These are phyloP conservation scores for Lasiosphaeriaceae sp. DNA, from an alignment of 495 filamentous ascomycete species.

Conservation along the genomic window DNA sequence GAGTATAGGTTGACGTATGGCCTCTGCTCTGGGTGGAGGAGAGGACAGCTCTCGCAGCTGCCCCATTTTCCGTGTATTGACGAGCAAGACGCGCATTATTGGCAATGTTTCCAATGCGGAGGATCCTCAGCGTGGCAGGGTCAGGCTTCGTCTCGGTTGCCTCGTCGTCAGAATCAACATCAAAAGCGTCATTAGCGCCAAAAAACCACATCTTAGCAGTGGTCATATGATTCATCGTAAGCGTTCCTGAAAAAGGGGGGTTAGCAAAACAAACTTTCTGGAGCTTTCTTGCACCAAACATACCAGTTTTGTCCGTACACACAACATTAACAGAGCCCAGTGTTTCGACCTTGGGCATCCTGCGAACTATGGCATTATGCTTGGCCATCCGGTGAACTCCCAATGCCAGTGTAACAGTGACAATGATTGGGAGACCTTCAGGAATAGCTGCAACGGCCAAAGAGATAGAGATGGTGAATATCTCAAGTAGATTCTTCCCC, in stretches of 20 bases:
- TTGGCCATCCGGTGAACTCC: conserved; percentile 95
- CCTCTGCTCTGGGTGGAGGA: conserved; percentile 67
- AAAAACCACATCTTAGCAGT: conserved; percentile 96
- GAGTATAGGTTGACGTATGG: conserved; percentile 62
- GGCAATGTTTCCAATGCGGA: conserved; percentile 90
- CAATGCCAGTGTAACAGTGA: conserved; percentile 91
- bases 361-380: conserved; percentile 87
- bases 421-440: conserved; percentile 95
- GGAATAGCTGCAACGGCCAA: conserved; percentile 96
- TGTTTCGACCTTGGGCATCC: conserved; percentile 93
- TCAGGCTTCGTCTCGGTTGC: conserved; percentile 59
- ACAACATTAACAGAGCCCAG: conserved; percentile 98
- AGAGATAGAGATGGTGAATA: conserved; percentile 97
- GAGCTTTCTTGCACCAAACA: not conserved
- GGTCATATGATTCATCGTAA: conserved; percentile 98
- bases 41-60: conserved; percentile 69
- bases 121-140: conserved; percentile 67
- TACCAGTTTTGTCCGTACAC: conserved; percentile 94
- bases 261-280: not conserved
- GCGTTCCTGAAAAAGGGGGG: conserved; percentile 53
- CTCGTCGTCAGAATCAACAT: conserved; percentile 68
- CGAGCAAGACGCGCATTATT: conserved; percentile 84
- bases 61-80: conserved; percentile 53
- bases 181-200: conserved; percentile 63
- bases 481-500: conserved; percentile 83